Conservation (phyloP, 345 rosid genomes). For the Aquilaria yunnanensis region DNA sequence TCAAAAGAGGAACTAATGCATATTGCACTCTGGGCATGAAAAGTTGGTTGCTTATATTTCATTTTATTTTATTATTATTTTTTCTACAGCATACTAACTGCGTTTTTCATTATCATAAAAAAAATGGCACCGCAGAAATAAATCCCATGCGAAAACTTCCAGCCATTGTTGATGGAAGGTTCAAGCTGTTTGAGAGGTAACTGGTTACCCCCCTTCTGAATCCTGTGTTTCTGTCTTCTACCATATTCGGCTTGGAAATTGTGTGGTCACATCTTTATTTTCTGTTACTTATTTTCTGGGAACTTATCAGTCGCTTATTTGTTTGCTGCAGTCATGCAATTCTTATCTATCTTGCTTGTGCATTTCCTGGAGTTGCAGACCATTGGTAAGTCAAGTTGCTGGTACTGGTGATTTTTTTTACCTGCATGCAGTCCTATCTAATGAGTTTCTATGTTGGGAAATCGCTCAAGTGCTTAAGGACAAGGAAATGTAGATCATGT, state of each 20-base stretch:
- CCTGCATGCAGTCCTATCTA: no score
- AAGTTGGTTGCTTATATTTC: no score
- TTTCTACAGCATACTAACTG: neutral
- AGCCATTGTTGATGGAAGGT: conserved; percentile 67
- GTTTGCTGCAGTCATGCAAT: conserved; percentile 68
- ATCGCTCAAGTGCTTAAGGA: no score
- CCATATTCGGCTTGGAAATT: neutral
- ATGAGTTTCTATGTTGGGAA: no score
- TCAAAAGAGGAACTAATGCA: no score
- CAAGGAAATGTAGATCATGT: no score
- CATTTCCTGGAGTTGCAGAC: conserved; percentile 76
- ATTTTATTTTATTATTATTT: no score
- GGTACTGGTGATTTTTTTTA: no score
- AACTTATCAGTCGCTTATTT: neutral
- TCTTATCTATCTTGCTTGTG: conserved; percentile 63
- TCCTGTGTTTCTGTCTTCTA: neutral
- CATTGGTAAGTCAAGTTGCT: conserved; percentile 52
- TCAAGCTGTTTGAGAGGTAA: conserved; percentile 88
- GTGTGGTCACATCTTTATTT: neutral
- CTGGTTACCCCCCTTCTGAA: neutral
- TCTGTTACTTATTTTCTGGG: neutral
- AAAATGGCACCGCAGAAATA: conserved; percentile 38
- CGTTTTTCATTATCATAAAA: neutral
- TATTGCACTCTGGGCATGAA: no score
- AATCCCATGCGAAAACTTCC: conserved; percentile 74